Base-by-base conservation (phyloP, 2,329 filamentous ascomycete genomes). In the Talaromyces sp. region DNA sequence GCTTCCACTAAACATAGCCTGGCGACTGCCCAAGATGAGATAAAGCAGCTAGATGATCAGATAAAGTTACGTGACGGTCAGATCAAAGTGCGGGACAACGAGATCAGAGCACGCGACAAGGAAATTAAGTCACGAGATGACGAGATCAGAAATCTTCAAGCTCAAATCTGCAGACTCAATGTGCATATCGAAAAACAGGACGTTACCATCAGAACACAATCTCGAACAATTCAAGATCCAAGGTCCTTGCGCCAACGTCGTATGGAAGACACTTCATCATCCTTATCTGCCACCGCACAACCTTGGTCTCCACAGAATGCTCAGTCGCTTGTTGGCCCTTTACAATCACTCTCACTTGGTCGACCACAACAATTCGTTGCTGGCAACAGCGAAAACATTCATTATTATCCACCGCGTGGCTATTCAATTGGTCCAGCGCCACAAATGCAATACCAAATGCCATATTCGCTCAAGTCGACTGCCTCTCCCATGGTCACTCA, bases 161-260 rank as follows among this genome's bases (percentile, higher is more conserved):
- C 63, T 70, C 8, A 59, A 67, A n/a, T 27, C 24, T 1, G 67
- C 67, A 65, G 68, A 27, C 58, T 73, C 35, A 67, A 73, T 24
- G 63, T 66, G 0, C 60, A 70, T 3, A 57, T 73, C 9, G 31
- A 65, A 22, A 70, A 67, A 58, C 71, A 73, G 62, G 69, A 69
- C 50, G 37, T 62, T 3, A 72, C 71, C 0, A 72, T 75, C n/a
- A 67, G 58, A 14, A 70, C 69, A n/a, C 70, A 72, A 57, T 73
- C 71, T 54, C 71, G 68, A 62, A 70, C 72, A 0, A 73, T 75
- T 37, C 68, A 72, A 24, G 69, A 73, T 50, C 71, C 71, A 19
- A 63, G 67, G 14, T 43, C 48, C 10, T 24, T 67, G 45, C 39
- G 62, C 22, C 16, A 65, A 67, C 58, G 65, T 57, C 56, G 56